Base-by-base conservation (phyloP, 2,329 filamentous ascomycete species). In the Epichloe typhina region DNA sequence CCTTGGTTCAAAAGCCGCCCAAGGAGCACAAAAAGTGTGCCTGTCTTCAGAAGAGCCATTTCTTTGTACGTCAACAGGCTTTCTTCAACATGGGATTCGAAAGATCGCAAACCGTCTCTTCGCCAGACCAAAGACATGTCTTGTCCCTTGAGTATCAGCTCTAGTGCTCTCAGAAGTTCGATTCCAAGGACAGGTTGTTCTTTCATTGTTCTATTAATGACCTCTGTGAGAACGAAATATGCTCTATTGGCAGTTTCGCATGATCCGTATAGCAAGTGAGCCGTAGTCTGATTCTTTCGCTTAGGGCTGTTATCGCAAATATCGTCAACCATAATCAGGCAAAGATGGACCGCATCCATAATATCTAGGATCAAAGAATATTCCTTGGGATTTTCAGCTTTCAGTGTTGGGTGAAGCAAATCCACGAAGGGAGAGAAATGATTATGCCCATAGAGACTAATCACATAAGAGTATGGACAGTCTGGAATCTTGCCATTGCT, bases 71-170 rank as follows among this genome's bases (percentile, higher is more conserved):
- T 45, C 23, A 4, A 19, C 8, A 55, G 41, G 1, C 50, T 23
- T 33, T 52, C 50, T 4, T 52, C 50, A 4, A 26, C 42, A 6
- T 50, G 11, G 21, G 43, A 54, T 4, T 39, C 26, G 40, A 55
- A 54, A 3, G 54, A 44, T 21, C 39, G 19, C 35, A 55, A 37
- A 3, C 54, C 54, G 36, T 55, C 54, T 4, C 54, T 45, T 9
- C 54, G 54, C 54, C 54, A 55, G 2, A 55, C 52, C 3, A 55
- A 43, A 11, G 54, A 55, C 43, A 55, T n/a, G 44, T 55, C 54
- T 37, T 55, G 54, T 2, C 54, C 54, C 15, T 55, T 46, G 26
- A 55, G 50, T 15, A 55, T 55, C 12, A 48, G 38, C 43, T 55
- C 54, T 38, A 55, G 38, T 2, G 50, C 52, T 31, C 51, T 51